Base-by-base conservation (phyloP, 2,329 filamentous ascomycete species). In the Hypomyces perniciosus region DNA sequence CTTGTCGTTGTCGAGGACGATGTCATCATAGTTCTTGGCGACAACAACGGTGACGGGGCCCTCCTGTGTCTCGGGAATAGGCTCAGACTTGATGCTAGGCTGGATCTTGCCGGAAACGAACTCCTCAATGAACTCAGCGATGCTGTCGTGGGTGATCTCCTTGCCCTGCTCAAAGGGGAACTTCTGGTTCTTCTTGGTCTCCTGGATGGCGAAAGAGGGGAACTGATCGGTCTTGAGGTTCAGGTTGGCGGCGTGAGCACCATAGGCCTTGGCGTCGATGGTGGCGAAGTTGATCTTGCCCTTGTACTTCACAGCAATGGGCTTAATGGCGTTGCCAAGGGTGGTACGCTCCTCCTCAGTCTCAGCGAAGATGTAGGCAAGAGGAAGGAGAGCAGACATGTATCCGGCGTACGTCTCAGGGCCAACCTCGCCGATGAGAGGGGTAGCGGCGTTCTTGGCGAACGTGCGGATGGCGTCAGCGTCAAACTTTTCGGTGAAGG, bases 61-160 rank as follows among this genome's bases (percentile, higher is more conserved):
- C 58, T 96, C 90, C 72, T 99, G 88, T 58, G 81, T 86, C 82
- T 96, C 90, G 56, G 93, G 93, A 61, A 97, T 85, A 52, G 90
- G 88, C 81, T 99, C 93, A 57, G 91, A 96, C 84, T 99, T 99
- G 82, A 99, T 87, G 80, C 88, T 95, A 63, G 93, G 88, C 72
- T 95, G 85, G 59, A 97, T 71, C 80, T 95, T 95, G 74, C 91
- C 93, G 55, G 81, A 80, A 53, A 84, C 75, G 69, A 91, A 96
- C 61, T 93, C 83, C 59, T 93, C 81, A 54, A 96, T 87, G 68
- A 97, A 99, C 61, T 83, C 75, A 70, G 79, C 81, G 65, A 99
- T 86, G 58, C 80, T 75, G 39, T 80, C 77, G 62, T 80, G 74
- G 59, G 81, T 87, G 63, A 99, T 81, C 71, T 88, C 82, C 75